Percentiles rank a stretch among this genome's conserved stretches.
These are phyloP conservation scores for Termitomyces sp. DNA, from an alignment of 768 basidiomycete genomes.

Conservation along the genomic window DNA sequence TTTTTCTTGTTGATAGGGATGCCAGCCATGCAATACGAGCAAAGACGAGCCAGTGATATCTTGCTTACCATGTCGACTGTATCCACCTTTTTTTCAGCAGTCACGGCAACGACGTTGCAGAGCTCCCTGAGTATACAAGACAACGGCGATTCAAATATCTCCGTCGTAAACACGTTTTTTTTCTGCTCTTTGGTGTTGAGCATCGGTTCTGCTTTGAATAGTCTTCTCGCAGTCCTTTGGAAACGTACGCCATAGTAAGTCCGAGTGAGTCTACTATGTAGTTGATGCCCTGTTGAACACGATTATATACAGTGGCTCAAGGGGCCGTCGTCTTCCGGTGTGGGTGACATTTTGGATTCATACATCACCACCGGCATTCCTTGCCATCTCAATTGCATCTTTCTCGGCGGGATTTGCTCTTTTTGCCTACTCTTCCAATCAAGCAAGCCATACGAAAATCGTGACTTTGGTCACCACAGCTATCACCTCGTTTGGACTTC, in stretches of 20 bases:
- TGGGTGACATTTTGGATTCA: constrained; percentile 18
- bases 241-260: constrained; percentile 22
- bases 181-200: constrained; percentile 22
- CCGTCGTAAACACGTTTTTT: constrained; percentile 20
- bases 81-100: constrained; percentile 27
- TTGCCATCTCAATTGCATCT: constrained; percentile 14
- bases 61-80: constrained; percentile 16
- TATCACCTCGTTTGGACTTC: constrained; percentile 12
- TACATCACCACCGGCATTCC: constrained; percentile 13
- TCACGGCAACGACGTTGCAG: constrained; percentile 22
- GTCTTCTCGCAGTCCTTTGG: constrained; percentile 19
- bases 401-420: constrained; percentile 15
- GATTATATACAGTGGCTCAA: constrained; percentile 10
- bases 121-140: constrained; percentile 7
- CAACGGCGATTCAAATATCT: not conserved
- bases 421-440: constrained; percentile 11
- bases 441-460: constrained; percentile 10
- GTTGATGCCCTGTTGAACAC: not conserved
- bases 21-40: constrained; percentile 20
- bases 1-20: constrained; percentile 9
- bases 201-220: constrained; percentile 23
- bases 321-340: constrained; percentile 12
- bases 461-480: constrained; percentile 12
- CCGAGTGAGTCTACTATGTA: too few relatives aligned
- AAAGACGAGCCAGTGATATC: constrained; percentile 10